Evolutionary conservation across 2,329 filamentous ascomycete genomes (phyloP).

Genomic region (Cladophialophora bantiana): DNA sequence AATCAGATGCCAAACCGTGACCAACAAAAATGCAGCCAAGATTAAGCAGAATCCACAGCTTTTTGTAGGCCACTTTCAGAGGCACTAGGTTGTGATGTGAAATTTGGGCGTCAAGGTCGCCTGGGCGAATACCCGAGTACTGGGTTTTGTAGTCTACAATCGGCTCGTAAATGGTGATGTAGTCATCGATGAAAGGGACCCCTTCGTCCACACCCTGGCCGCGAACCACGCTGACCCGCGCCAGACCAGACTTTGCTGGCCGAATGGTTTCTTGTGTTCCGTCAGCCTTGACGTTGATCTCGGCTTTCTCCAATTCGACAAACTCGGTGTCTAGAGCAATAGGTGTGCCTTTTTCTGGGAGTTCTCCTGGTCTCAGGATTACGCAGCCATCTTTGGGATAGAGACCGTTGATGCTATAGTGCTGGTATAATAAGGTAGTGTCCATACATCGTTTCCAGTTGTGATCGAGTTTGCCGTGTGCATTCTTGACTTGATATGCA

Average conservation of each 20-base stretch:
- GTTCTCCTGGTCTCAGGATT: conserved; percentile 62
- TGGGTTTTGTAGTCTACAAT: conserved; percentile 95
- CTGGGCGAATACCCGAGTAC: conserved; percentile 87
- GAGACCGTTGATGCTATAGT: conserved; percentile 63
- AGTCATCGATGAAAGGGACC: conserved; percentile 93
- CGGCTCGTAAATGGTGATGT: conserved; percentile 83
- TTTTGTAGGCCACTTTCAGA: conserved; percentile 94
- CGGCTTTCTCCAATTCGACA: conserved; percentile 87
- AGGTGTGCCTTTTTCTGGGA: conserved; percentile 73
- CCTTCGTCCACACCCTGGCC: conserved; percentile 79
- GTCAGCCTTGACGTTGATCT: conserved; percentile 95
- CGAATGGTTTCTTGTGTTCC: conserved; percentile 90
- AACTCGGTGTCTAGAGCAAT: conserved; percentile 96
- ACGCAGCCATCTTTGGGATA: conserved; percentile 43
- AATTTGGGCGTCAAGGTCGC: conserved; percentile 80
- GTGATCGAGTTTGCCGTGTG: conserved; percentile 81
- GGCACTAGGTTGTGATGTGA: conserved; percentile 83
- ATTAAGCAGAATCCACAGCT: conserved; percentile 95
- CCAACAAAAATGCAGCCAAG: conserved; percentile 92
- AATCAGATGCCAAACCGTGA: conserved; percentile 92
- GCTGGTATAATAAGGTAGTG: conserved; percentile 81
- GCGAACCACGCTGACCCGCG: conserved; percentile 89
- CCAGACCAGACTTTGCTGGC: conserved; percentile 87
- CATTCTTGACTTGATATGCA: conserved; percentile 81
- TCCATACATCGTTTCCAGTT: conserved; percentile 87